Base-by-base conservation (phyloP, 306 rosid species). In the Malus sieversii region DNA sequence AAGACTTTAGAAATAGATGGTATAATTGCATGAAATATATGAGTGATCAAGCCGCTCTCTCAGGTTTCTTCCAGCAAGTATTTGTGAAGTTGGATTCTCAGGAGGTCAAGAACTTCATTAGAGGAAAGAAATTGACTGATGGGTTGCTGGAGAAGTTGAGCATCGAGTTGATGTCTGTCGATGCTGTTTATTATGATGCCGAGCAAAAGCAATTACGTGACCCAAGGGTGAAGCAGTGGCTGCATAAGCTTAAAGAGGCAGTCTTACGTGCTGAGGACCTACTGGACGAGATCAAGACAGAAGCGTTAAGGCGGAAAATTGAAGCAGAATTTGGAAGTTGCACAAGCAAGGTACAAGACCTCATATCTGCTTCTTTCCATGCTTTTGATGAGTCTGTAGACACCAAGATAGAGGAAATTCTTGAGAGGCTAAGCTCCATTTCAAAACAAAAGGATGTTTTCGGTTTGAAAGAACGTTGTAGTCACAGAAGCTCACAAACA, bases 231-330 rank as follows among this genome's bases (percentile, higher is more conserved):
- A 75, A 59, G 68, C 45, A 4, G 4, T 77, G 70, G 82, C 61
- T 80, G 20, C 35, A 2, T 5, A 13, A 63, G 10, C n/a, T 63
- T 7, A 12, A 29, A 63, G 42, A 29, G 3, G 42, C 20, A 15
- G 65, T 72, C 1, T 44, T 46, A 32, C 45, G 15, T 3, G 75
- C 77, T 2, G 81, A 81, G 14, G 73, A 71, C 30, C 9, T 84
- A 29, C 33, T 84, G 48, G 85, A 81, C 73, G 83, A 75, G 72
- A 81, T 81, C 4, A 68, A 3, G 19, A 78, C 79, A 40, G 23
- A 22, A 30, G 76, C 74, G 4, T 64, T 71, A 20, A 8, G 25
- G 46, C 29, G 27, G 29, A 52, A 66, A 48, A 6, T 63, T 3
- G 68, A 14, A 27, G 40, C 9, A 0, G 42, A 63, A 30, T 25